Evolutionary conservation across 2,329 filamentous ascomycete genomes (phyloP).

Genomic region (Ascochyta fabae): DNA sequence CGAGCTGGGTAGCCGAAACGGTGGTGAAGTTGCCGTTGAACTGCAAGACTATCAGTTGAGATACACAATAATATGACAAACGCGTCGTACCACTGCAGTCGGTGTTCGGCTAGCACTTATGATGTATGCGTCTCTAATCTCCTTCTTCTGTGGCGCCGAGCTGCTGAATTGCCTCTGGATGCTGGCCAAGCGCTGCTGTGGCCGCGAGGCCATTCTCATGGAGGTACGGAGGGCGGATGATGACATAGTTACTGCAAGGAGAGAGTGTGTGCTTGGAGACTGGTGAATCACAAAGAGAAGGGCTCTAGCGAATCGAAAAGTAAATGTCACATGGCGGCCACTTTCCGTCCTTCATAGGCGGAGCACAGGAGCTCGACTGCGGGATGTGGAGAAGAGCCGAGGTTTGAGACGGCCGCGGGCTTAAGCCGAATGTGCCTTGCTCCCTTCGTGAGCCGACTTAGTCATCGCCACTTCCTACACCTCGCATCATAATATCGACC

Average conservation of each 20-base stretch:
- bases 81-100: conserved; percentile 73
- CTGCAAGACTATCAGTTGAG: conserved; percentile 55
- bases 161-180: conserved; percentile 49
- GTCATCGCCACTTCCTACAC: conserved; percentile 4
- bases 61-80: neutral
- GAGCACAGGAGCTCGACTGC: conserved; percentile 23
- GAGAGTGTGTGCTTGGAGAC: neutral
- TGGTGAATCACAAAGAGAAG: conserved; percentile 17
- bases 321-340: conserved; percentile 42
- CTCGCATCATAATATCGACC: neutral
- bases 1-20: conserved; percentile 85
- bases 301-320: conserved; percentile 32
- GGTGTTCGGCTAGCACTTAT: conserved; percentile 88
- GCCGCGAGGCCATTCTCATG: conserved; percentile 44
- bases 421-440: neutral
- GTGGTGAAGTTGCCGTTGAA: conserved; percentile 92
- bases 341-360: conserved; percentile 26
- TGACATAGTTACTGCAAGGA: conserved; percentile 34
- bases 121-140: conserved; percentile 92
- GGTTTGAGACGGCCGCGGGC: conserved; percentile 20
- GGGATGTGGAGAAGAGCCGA: conserved; percentile 42
- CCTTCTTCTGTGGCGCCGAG: conserved; percentile 53
- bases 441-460: conserved; percentile 7
- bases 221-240: conserved; percentile 41
- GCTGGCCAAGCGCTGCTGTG: conserved; percentile 46